These are phyloP conservation scores for Diaporthe capsici DNA, from an alignment of 2,329 filamentous ascomycete genomes.

Conservation along the genomic window DNA sequence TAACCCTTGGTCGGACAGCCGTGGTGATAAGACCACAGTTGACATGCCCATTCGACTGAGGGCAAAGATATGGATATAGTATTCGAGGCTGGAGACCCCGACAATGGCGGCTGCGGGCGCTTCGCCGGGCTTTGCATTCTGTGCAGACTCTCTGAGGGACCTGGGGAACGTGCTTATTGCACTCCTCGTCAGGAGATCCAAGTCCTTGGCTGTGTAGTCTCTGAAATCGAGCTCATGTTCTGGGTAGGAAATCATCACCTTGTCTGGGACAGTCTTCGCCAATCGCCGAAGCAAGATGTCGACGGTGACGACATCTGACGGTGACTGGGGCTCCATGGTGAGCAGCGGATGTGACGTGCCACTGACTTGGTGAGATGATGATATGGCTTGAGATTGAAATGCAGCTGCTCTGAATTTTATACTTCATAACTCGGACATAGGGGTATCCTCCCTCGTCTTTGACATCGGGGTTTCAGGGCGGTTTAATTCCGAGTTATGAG, in stretches of 20 bases:
- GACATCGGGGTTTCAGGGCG: too few species aligned
- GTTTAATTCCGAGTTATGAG: background rate
- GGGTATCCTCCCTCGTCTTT: background rate
- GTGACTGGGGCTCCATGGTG: background rate
- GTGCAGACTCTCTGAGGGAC: conserved; percentile 4
- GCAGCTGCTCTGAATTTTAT: background rate
- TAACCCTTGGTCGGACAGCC: conserved; percentile 17
- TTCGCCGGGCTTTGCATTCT: conserved; percentile 1
- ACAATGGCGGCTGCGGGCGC: conserved; percentile 16
- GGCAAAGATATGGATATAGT: conserved; percentile 1
- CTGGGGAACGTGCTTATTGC: conserved; percentile 6
- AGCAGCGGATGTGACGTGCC: too few species aligned
- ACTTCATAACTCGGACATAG: background rate
- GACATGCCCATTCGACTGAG: conserved; percentile 27
- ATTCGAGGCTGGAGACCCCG: conserved; percentile 15
- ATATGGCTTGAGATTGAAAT: background rate
- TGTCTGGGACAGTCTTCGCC: background rate
- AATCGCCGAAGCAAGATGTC: background rate
- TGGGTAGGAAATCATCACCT: conserved; percentile 27
- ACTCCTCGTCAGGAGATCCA: conserved; percentile 20
- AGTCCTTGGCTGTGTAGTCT: conserved; percentile 1
- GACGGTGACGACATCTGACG: conserved; percentile 3
- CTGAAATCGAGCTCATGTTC: conserved; percentile 8
- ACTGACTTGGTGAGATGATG: background rate
- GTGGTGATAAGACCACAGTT: conserved; percentile 13